Evolutionary conservation across 1,284 basidiomycete species (phyloP), one percentile per base, ranked within the genome.

Genomic region (Paramarasmius palmivorus): DNA sequence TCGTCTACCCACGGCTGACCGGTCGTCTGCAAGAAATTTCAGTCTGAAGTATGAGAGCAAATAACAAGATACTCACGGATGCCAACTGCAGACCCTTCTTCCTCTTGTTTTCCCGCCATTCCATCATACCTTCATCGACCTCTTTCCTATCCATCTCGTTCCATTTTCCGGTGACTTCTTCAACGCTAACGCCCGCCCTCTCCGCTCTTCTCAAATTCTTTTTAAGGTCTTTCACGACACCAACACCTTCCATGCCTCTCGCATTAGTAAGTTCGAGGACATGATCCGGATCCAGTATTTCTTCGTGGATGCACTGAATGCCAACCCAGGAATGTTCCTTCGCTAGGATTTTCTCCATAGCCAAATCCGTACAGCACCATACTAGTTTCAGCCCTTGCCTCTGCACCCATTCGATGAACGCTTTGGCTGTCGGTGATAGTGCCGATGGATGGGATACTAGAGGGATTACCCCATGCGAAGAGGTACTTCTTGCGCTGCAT

Each of bases 381-480:
- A 78, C 64, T 3, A 65, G 69, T 17, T 58, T 67, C 7, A 74
- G 54, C 8, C 65, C 61, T 39, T 73, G 65, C 1, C 57, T 57
- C 37, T 63, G 66, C 3, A 59, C 68, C 66, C 73, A 77, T 4
- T 63, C 53, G n/a, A 70, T 60, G 57, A 78, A 77, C 4, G 68
- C 71, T 12, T 56, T 59, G 15, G 68, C 61, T 1, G 72, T 73
- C 4, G 65, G 60, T 26, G 54, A 56, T 26, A 77, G 65, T 2
- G 72, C 73, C 1, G 65, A 58, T 4, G 65, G 59, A 38, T 71
- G 66, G 1, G 74, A 76, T 22, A 78, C 72, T 4, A 78, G 60
- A 1, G 76, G 78, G 48, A n/a, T 73, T 71, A 2, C 75, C 76
- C 77, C 76, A 79, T 3, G 74, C 76, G 52, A 78, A 79, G 36